phyloP scores from a whole-genome alignment of 345 rosid genomes.

The Eucalyptus polyanthemos region DNA sequence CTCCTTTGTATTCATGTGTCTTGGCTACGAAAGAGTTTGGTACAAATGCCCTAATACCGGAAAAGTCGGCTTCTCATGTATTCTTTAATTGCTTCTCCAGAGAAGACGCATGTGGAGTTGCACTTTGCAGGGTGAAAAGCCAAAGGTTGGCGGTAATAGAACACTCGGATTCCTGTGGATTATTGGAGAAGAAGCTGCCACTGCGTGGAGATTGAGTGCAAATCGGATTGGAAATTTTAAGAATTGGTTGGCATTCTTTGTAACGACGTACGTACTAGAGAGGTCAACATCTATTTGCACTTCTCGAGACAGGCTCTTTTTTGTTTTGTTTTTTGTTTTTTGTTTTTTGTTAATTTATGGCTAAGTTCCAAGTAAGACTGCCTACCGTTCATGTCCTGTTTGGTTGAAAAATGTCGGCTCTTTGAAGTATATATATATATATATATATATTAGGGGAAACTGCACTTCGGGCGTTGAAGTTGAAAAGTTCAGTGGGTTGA shows the following conservation, averaged over 20 bases:
- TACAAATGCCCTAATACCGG: background rate
- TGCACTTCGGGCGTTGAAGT: background rate
- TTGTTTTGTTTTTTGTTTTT: no score
- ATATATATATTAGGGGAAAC: background rate
- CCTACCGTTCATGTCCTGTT: background rate
- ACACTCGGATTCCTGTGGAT: background rate
- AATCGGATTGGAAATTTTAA: background rate
- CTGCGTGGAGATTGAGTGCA: background rate
- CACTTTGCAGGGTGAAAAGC: background rate
- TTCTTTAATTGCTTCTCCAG: background rate
- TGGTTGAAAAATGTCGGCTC: background rate
- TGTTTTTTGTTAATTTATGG: background rate
- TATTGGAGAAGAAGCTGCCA: background rate
- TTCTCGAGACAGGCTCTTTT: background rate
- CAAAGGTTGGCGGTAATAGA: background rate
- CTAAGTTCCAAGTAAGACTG: background rate
- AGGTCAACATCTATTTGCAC: background rate
- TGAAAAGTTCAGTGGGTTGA: background rate
- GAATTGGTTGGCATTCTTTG: background rate
- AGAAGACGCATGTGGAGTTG: background rate
- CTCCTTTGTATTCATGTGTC: background rate
- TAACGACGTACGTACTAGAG: background rate
- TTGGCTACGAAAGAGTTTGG: background rate
- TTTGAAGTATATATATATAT: background rate
- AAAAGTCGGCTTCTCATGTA: background rate